phyloP scores from a whole-genome alignment of 1,139 yeast genomes.

The Entelexis sorbosivorans region DNA sequence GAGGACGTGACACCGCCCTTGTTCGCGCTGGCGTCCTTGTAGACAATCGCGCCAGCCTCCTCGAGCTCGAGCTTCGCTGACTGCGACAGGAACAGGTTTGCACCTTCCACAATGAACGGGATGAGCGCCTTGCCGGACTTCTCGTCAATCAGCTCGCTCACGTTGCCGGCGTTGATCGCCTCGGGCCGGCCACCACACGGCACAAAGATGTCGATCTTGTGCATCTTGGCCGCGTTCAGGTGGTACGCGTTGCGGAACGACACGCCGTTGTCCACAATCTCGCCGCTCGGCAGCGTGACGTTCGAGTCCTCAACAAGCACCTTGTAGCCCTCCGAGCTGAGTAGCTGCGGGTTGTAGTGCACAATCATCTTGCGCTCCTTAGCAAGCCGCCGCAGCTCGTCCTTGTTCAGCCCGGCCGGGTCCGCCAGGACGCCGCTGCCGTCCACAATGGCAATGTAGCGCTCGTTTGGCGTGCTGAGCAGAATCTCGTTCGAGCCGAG shows the following conservation, averaged over 20 bases:
- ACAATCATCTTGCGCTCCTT: conserved; percentile 65
- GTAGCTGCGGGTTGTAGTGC: conserved; percentile 52
- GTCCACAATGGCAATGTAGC: conserved; percentile 80
- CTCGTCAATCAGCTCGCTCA: conserved; percentile 58
- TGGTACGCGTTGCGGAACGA: conserved; percentile 91
- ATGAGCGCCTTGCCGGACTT: conserved; percentile 61
- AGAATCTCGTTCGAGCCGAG: conserved; percentile 91
- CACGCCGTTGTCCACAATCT: conserved; percentile 67
- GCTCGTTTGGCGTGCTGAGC: conserved; percentile 56
- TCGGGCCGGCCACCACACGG: conserved; percentile 99
- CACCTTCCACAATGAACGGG: conserved; percentile 94
- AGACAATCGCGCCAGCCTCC: conserved; percentile 71
- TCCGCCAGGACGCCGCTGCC: conserved; percentile 94
- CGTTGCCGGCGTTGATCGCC: conserved; percentile 83
- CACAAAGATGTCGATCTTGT: conserved; percentile 67
- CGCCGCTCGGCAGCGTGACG: conserved; percentile 65
- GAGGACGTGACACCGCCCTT: conserved; percentile 99
- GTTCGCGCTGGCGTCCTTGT: conserved; percentile 94
- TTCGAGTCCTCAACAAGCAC: conserved; percentile 82
- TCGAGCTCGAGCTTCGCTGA: conserved; percentile 81
- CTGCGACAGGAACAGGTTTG: conserved; percentile 89
- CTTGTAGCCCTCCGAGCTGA: conserved; percentile 66
- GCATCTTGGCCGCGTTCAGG: conserved; percentile 54
- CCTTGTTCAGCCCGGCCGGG: conserved; percentile 75
- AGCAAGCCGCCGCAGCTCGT: conserved; percentile 71